Conservation (phyloP, 805 yeast genomes). For the Sugiyamaella qingdaonensis region DNA sequence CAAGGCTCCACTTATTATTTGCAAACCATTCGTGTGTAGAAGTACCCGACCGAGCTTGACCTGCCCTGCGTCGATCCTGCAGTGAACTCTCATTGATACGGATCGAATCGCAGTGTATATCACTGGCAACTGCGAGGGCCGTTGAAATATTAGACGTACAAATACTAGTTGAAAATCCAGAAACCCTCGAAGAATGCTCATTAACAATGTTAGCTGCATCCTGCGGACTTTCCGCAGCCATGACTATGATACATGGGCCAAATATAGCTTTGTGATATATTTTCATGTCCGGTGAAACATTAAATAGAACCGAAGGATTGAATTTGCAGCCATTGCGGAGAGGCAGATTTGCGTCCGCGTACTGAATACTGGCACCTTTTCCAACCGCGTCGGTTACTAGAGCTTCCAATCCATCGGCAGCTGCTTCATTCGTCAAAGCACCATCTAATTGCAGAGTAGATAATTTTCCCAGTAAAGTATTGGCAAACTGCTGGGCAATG, state of each 20-base stretch:
- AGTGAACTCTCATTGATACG: slow-evolving; percentile 54
- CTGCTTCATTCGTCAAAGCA: neutral
- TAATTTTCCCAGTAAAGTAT: neutral
- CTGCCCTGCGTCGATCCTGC: too few species aligned
- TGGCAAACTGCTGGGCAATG: slow-evolving; percentile 61
- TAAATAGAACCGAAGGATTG: slow-evolving; percentile 47
- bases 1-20: slow-evolving; percentile 59
- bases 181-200: slow-evolving; percentile 47
- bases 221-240: slow-evolving; percentile 61
- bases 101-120: slow-evolving; percentile 71
- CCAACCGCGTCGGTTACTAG: slow-evolving; percentile 56
- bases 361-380: slow-evolving; percentile 66
- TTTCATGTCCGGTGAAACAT: slow-evolving; percentile 52
- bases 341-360: slow-evolving; percentile 52
- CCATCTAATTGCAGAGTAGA: neutral
- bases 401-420: slow-evolving; percentile 13
- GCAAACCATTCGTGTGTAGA: slow-evolving; percentile 60
- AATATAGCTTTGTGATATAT: slow-evolving; percentile 73
- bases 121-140: slow-evolving; percentile 61
- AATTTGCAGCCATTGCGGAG: neutral
- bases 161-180: slow-evolving; percentile 75
- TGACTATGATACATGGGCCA: slow-evolving; percentile 70
- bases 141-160: slow-evolving; percentile 62
- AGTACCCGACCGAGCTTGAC: too few species aligned
- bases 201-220: slow-evolving; percentile 66